Evolutionary conservation across 2,329 filamentous ascomycete genomes (phyloP).

Genomic region (Lasiodiplodia sp.): DNA sequence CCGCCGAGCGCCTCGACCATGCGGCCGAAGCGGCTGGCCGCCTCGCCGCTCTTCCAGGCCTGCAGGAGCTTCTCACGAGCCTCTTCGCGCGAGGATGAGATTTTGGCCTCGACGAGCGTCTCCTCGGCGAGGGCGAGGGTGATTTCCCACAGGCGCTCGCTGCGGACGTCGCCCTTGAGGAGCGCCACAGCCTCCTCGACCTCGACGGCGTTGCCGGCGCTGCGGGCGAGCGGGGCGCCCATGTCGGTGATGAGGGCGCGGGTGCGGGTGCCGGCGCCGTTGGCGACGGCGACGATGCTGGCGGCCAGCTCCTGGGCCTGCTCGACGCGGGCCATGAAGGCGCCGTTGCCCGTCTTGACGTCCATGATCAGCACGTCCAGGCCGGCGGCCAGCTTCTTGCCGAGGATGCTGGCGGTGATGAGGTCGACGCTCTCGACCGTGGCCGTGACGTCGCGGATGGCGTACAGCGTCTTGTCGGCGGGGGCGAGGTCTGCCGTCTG

Average conservation of each 20-base stretch:
- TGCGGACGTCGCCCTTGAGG: constrained; percentile 29
- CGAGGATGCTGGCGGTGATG: constrained; percentile 28
- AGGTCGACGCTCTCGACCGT: constrained; percentile 30
- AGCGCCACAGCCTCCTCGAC: constrained; percentile 29
- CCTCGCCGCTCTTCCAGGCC: constrained; percentile 29
- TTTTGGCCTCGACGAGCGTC: constrained; percentile 24
- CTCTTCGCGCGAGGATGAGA: background rate
- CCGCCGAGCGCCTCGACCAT: constrained; percentile 26
- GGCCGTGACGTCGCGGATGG: constrained; percentile 28
- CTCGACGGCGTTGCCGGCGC: constrained; percentile 29
- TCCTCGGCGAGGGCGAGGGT: constrained; percentile 28
- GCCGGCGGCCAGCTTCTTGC: constrained; percentile 29
- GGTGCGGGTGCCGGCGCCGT: constrained; percentile 25
- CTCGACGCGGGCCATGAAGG: constrained; percentile 25
- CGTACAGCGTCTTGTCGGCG: constrained; percentile 30
- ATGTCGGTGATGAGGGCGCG: constrained; percentile 28
- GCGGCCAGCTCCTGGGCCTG: constrained; percentile 20
- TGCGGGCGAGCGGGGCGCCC: constrained; percentile 23
- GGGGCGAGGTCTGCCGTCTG: constrained; percentile 29
- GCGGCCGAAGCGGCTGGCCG: constrained; percentile 2
- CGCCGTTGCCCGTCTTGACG: constrained; percentile 30
- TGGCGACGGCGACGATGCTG: constrained; percentile 28
- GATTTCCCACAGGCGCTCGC: constrained; percentile 23
- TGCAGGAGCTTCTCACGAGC: constrained; percentile 13
- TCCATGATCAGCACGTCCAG: constrained; percentile 30